Conservation (phyloP, 257 asterid species). For the Thymus mandschuricus region DNA sequence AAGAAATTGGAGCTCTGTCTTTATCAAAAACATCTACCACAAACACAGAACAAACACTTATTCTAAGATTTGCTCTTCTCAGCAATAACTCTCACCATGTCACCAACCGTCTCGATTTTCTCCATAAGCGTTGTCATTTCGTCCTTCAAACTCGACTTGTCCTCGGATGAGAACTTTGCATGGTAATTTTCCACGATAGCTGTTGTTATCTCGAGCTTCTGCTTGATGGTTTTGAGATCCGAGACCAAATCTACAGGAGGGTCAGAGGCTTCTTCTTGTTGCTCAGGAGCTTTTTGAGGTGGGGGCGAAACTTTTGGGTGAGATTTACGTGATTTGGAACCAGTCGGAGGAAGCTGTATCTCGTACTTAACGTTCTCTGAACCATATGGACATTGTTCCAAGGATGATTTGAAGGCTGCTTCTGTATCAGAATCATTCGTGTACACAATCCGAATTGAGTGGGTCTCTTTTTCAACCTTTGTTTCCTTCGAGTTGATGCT, state of each 20-base stretch:
- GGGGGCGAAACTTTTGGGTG: conserved; percentile 26
- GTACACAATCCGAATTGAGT: conserved; percentile 45
- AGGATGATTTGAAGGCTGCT: conserved; percentile 53
- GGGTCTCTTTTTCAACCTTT: conserved; percentile 37
- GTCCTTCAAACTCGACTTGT: conserved; percentile 38
- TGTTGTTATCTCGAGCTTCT: conserved; percentile 34
- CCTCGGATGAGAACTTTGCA: conserved; percentile 32
- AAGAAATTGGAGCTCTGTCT: conserved; percentile 8
- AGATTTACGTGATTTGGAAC: conserved; percentile 31
- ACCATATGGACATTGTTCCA: conserved; percentile 51
- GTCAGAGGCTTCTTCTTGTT: background rate
- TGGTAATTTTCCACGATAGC: conserved; percentile 36
- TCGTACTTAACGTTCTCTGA: conserved; percentile 37
- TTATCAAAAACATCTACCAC: conserved; percentile 11
- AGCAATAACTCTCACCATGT: conserved; percentile 44
- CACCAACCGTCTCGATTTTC: conserved; percentile 33
- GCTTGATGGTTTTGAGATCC: conserved; percentile 28
- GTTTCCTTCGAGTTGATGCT: conserved; percentile 50
- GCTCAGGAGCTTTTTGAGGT: conserved; percentile 27
- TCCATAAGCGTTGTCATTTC: conserved; percentile 39
- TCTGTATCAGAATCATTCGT: conserved; percentile 48
- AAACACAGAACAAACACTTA: conserved; percentile 9
- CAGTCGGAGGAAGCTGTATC: conserved; percentile 39
- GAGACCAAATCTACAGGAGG: conserved; percentile 35
- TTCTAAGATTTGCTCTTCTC: conserved; percentile 34